Percentiles rank a stretch among this genome's conserved stretches.
phyloP scores from a whole-genome alignment of 2,329 filamentous ascomycete genomes.

The Ilyonectria robusta region DNA sequence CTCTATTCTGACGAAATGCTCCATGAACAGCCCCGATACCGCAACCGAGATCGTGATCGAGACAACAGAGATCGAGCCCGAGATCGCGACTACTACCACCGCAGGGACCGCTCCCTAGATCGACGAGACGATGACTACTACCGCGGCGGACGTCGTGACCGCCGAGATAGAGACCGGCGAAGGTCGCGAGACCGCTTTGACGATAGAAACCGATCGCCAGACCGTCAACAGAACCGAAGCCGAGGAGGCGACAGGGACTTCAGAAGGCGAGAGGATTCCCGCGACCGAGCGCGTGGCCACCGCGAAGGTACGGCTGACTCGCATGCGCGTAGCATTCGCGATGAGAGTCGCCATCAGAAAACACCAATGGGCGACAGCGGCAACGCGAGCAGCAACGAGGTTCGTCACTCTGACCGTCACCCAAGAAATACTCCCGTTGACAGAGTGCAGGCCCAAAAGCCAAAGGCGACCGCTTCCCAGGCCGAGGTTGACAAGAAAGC shows the following conservation, averaged over 20 bases:
- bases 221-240: conserved; percentile 72
- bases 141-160: conserved; percentile 72
- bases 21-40: conserved; percentile 68
- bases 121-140: conserved; percentile 77
- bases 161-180: conserved; percentile 70
- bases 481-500: conserved; percentile 82
- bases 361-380: conserved; percentile 64
- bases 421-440: conserved; percentile 41
- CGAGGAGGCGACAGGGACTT: conserved; percentile 76
- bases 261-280: conserved; percentile 82
- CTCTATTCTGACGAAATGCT: conserved; percentile 57
- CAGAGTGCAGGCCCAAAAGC: conserved; percentile 65
- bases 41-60: conserved; percentile 65
- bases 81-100: conserved; percentile 71
- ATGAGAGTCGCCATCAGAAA: conserved; percentile 71
- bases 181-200: conserved; percentile 73
- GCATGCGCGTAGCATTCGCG: conserved; percentile 75
- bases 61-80: conserved; percentile 68
- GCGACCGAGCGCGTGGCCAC: conserved; percentile 74
- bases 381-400: conserved; percentile 68
- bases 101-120: conserved; percentile 79
- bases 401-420: conserved; percentile 56
- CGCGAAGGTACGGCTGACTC: conserved; percentile 82
- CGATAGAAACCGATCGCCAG: conserved; percentile 71
- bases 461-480: conserved; percentile 62